A percentile compares a stretch with the other conserved stretches of the same genome.
phyloP scores from a whole-genome alignment of 768 basidiomycete genomes.

The Tricholoma matsutake region DNA sequence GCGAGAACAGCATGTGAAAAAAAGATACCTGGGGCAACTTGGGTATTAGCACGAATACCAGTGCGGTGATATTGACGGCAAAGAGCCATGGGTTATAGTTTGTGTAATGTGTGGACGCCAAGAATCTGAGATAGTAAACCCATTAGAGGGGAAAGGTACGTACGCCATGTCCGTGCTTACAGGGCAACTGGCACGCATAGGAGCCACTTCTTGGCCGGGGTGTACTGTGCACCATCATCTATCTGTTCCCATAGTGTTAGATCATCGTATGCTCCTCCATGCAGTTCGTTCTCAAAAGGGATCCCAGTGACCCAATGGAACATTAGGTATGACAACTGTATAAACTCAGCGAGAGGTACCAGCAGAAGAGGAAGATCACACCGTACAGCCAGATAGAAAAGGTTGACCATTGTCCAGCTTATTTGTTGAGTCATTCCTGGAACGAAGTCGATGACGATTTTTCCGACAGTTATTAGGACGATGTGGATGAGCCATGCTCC shows the following conservation, averaged over 20 bases:
- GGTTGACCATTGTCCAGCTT: conserved; percentile 93
- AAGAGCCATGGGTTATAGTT: conserved; percentile 95
- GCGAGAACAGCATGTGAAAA: conserved; percentile 17
- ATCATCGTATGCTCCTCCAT: conserved; percentile 95
- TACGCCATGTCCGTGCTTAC: conserved; percentile 46
- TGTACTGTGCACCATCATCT: conserved; percentile 97
- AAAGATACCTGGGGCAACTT: conserved; percentile 87
- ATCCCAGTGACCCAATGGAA: conserved; percentile 98
- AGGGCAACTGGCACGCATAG: conserved; percentile 84
- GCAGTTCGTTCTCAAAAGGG: conserved; percentile 84
- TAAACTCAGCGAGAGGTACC: neutral
- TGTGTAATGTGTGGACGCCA: conserved; percentile 97
- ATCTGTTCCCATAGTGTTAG: conserved; percentile 99
- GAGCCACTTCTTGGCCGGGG: conserved; percentile 97
- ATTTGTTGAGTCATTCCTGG: conserved; percentile 93
- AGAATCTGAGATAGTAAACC: conserved; percentile 57
- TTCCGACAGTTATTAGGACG: conserved; percentile 85
- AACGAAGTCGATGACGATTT: conserved; percentile 89
- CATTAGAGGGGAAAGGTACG: neutral
- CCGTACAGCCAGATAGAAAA: conserved; percentile 86
- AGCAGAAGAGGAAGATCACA: neutral
- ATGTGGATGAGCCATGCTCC: conserved; percentile 99
- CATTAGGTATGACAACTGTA: conserved; percentile 92
- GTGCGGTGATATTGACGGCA: conserved; percentile 81
- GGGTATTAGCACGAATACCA: conserved; percentile 80